phyloP scores from a whole-genome alignment of 495 filamentous ascomycete species.

The Aspergillus bridgeri region DNA sequence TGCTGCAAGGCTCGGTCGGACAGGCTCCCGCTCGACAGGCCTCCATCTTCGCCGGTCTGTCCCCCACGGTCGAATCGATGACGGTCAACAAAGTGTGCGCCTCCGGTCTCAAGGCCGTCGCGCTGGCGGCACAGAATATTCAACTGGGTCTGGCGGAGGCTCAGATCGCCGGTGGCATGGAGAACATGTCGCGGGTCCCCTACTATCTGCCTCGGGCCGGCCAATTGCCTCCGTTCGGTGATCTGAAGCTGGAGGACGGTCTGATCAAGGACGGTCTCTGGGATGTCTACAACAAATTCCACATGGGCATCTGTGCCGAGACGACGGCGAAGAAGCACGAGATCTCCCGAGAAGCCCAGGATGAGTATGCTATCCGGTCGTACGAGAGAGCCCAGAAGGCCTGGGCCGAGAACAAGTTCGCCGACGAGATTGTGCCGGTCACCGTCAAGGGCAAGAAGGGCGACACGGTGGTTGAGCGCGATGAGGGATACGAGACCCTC shows the following conservation, averaged over 20 bases:
- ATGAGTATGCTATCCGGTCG: slow-evolving; percentile 81
- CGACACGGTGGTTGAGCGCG: slow-evolving; percentile 69
- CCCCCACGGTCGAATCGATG: slow-evolving; percentile 71
- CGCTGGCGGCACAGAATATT: slow-evolving; percentile 87
- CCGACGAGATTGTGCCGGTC: slow-evolving; percentile 82
- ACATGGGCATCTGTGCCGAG: slow-evolving; percentile 99
- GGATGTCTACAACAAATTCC: slow-evolving; percentile 94
- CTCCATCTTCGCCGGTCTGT: slow-evolving; percentile 79
- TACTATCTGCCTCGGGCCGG: slow-evolving; percentile 81
- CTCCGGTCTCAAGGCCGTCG: slow-evolving; percentile 89
- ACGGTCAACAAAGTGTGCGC: slow-evolving; percentile 98
- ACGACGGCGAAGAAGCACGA: slow-evolving; percentile 84
- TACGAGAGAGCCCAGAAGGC: slow-evolving; percentile 86
- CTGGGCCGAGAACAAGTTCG: slow-evolving; percentile 77
- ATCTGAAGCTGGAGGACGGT: slow-evolving; percentile 83
- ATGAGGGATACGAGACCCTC: slow-evolving; percentile 84
- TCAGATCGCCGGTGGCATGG: slow-evolving; percentile 91
- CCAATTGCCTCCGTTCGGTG: slow-evolving; percentile 76
- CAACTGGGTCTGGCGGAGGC: slow-evolving; percentile 83
- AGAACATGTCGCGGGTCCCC: slow-evolving; percentile 92
- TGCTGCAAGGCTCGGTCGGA: slow-evolving; percentile 78
- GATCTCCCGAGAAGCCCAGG: slow-evolving; percentile 79
- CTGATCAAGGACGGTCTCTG: slow-evolving; percentile 93
- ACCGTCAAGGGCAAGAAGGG: slow-evolving; percentile 82
- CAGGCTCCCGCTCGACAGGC: slow-evolving; percentile 94